Percentiles rank a stretch among this genome's conserved stretches.
These are phyloP conservation scores for Carex cristatella DNA, from an alignment of 176 grass and related monocot genomes.

Conservation along the genomic window DNA sequence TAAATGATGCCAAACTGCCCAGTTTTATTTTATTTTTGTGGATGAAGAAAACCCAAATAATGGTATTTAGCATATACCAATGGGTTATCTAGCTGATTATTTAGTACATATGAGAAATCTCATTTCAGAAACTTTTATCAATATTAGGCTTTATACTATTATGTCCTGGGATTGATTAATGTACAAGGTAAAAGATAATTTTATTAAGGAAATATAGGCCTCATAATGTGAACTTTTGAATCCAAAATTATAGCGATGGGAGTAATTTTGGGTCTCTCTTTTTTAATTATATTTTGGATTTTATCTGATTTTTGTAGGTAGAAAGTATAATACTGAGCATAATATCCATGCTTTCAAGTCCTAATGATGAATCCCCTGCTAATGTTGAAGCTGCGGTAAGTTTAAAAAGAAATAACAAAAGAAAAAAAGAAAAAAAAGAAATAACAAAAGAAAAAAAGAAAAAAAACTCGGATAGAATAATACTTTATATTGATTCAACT, in stretches of 20 bases:
- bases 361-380: constrained; percentile 32
- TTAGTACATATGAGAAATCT: neutral
- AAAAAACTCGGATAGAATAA: neutral
- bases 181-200: neutral
- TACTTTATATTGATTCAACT: neutral
- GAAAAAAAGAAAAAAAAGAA: neutral
- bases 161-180: neutral
- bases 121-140: neutral
- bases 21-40: no score
- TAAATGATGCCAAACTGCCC: no score
- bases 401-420: neutral
- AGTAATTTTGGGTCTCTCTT: neutral
- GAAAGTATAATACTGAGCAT: constrained; percentile 32
- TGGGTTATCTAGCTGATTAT: neutral
- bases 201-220: neutral
- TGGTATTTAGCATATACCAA: neutral
- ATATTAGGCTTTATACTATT: neutral
- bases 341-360: constrained; percentile 36
- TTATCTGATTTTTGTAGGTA: constrained; percentile 15
- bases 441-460: neutral
- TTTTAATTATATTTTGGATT: neutral
- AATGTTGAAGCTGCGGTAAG: constrained; percentile 32
- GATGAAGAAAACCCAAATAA: no score
- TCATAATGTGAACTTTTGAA: neutral
- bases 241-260: neutral